Evolutionary conservation across 2,329 filamentous ascomycete species (phyloP), one percentile per base, ranked within the genome.

Genomic region (Grosmannia penicillata): DNA sequence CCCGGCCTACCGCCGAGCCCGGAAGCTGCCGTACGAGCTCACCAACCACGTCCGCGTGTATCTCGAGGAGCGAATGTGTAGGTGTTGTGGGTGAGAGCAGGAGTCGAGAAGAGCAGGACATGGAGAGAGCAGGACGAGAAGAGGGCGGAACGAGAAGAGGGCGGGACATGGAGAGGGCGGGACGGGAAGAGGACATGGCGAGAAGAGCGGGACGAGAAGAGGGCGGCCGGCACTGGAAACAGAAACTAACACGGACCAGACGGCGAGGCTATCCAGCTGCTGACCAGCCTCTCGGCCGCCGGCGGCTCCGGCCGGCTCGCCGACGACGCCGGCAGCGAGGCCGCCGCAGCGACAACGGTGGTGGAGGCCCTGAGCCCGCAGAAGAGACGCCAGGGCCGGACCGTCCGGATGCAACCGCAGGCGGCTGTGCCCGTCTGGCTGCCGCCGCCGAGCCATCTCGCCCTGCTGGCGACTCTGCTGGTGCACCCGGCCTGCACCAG

Each of bases 401-500:
- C 26, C n/a, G 26, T 14, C 59, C n/a, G n/a, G n/a, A n/a, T n/a
- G n/a, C n/a, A n/a, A n/a, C n/a, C n/a, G n/a, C n/a, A n/a, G n/a
- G n/a, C n/a, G n/a, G n/a, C n/a, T n/a, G n/a, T n/a, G 58, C 24
- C 63, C 73, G 70, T 72, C 10, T 71, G 70, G 41, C 59, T 85
- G 15, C 82, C 89, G 1, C 73, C 81, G 3, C 68, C 80, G 0
- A 71, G 74, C 40, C 78, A 89, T 46, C 64, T 96, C 19, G 78
- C 82, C 8, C 64, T 95, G 8, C 69, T 86, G n/a, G 75, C 70
- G 31, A 91, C 84, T 2, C 64, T 95, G n/a, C 58, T 78, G n/a
- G 71, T 91, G 13, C 85, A 94, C 51, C 89, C 89, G 0, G 61
- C 65, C 19, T 73, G 82, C 46, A 95, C 87, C 1, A 91, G 78